These are phyloP conservation scores for Pichia sp. DNA, from an alignment of 1,139 yeast genomes.

Conservation along the genomic window DNA sequence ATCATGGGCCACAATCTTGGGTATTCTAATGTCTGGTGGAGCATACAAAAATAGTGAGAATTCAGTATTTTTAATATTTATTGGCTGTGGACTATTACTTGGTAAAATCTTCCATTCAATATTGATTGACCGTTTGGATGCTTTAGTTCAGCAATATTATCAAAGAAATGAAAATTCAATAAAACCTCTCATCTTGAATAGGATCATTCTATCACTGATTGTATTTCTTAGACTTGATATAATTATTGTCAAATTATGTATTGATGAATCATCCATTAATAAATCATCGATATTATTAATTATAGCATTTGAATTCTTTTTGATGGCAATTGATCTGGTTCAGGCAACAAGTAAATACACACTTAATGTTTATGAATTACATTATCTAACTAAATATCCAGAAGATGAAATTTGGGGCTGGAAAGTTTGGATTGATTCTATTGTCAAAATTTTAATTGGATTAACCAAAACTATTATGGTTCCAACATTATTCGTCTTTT, in stretches of 20 bases:
- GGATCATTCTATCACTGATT: slow-evolving; percentile 36
- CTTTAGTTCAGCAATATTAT: slow-evolving; percentile 36
- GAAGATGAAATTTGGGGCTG: slow-evolving; percentile 67
- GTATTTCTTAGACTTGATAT: slow-evolving; percentile 45
- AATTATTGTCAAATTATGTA: slow-evolving; percentile 47
- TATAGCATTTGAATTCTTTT: slow-evolving; percentile 73
- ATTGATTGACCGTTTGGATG: slow-evolving; percentile 56
- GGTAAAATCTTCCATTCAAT: slow-evolving; percentile 73
- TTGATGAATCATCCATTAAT: slow-evolving; percentile 49
- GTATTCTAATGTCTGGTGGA: slow-evolving; percentile 58
- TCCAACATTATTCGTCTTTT: slow-evolving; percentile 35
- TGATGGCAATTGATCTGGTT: slow-evolving; percentile 52
- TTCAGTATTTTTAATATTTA: slow-evolving; percentile 40
- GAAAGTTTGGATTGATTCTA: slow-evolving; percentile 55
- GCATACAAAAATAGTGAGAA: slow-evolving; percentile 47
- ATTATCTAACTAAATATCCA: slow-evolving; percentile 39
- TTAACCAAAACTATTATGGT: slow-evolving; percentile 7
- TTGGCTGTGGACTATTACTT: slow-evolving; percentile 42
- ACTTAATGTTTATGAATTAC: slow-evolving; percentile 54
- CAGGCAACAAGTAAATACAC: slow-evolving; percentile 43
- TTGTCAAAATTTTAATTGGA: slow-evolving; percentile 48
- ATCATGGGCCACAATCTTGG: slow-evolving; percentile 59
- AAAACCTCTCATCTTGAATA: slow-evolving; percentile 26
- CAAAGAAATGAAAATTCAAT: slow-evolving; percentile 13
- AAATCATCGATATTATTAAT: slow-evolving; percentile 46